A percentile compares a stretch with the other conserved stretches of the same genome.
These are phyloP conservation scores for Inga leiocalycina DNA, from an alignment of 306 rosid species.

Conservation along the genomic window DNA sequence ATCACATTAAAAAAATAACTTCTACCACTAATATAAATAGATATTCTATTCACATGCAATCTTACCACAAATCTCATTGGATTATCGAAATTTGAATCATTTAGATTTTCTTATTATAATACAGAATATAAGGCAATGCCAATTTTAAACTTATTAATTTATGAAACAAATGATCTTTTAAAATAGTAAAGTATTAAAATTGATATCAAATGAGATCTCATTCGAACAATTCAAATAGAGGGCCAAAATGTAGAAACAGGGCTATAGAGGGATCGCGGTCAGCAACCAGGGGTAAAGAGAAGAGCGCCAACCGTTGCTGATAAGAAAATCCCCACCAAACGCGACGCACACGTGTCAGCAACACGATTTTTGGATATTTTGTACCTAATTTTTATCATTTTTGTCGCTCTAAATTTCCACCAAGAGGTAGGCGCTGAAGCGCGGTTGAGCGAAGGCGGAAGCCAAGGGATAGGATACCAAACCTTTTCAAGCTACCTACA, in stretches of 20 bases:
- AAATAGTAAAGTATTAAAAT: too few species aligned
- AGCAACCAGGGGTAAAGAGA: not conserved
- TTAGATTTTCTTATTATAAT: too few species aligned
- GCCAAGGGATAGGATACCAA: constrained; percentile 2
- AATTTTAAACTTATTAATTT: too few species aligned
- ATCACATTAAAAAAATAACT: too few species aligned
- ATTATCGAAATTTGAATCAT: too few species aligned
- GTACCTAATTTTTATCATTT: not conserved
- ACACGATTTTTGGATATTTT: constrained; percentile 32
- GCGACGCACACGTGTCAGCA: constrained; percentile 51
- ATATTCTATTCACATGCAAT: too few species aligned
- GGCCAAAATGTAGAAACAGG: not conserved
- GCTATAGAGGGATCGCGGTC: not conserved
- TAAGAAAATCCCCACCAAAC: constrained; percentile 61
- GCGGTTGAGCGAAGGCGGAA: constrained; percentile 7
- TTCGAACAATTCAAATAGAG: not conserved
- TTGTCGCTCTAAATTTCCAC: not conserved
- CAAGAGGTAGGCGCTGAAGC: constrained; percentile 9
- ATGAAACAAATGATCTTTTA: too few species aligned
- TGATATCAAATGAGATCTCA: too few species aligned
- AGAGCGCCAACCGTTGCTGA: constrained; percentile 84
- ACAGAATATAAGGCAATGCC: too few species aligned
- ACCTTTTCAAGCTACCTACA: constrained; percentile 31
- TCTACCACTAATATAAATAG: too few species aligned
- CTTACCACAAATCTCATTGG: too few species aligned